Percentiles rank a stretch among this genome's conserved stretches.
Conservation (phyloP, 1,139 yeast species). For the Nadsonia commutata region DNA sequence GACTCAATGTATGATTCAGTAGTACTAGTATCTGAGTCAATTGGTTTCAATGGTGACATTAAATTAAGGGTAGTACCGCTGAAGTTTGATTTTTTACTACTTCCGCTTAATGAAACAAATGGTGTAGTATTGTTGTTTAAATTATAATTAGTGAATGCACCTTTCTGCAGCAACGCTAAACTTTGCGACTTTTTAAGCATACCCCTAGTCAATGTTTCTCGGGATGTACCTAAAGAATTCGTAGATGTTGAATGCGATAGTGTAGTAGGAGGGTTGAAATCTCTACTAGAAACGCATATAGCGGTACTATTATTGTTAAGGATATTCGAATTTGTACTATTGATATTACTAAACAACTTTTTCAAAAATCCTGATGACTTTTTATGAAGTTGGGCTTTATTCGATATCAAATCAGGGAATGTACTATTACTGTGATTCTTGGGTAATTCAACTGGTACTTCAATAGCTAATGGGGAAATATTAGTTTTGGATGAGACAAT, state of each 20-base stretch:
- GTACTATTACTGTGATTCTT: slow-evolving; percentile 4
- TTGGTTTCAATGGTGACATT: slow-evolving; percentile 1
- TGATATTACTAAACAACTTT: slow-evolving; percentile 28
- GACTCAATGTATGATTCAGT: slow-evolving; percentile 32
- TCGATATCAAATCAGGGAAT: slow-evolving; percentile 7
- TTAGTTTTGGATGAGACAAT: no score
- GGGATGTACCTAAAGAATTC: no score
- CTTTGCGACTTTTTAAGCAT: no score
- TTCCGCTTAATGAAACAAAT: no score
- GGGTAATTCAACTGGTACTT: slow-evolving; percentile 15
- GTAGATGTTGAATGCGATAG: no score
- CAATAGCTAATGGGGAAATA: no score
- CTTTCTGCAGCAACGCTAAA: not conserved
- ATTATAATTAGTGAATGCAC: not conserved
- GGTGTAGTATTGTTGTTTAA: slow-evolving; percentile 3
- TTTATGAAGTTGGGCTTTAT: slow-evolving; percentile 15
- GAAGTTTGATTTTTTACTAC: slow-evolving; percentile 5
- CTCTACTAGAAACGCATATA: no score
- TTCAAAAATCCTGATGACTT: slow-evolving; percentile 37
- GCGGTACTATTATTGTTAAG: not conserved
- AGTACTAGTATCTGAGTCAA: slow-evolving; percentile 4
- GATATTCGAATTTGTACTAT: not conserved
- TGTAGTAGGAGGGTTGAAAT: no score
- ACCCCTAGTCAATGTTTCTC: no score
- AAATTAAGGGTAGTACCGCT: not conserved